A percentile compares a stretch with the other conserved stretches of the same genome.
These are phyloP conservation scores for Hypoxylon sp. DNA, from an alignment of 2,329 filamentous ascomycete genomes.

Conservation along the genomic window DNA sequence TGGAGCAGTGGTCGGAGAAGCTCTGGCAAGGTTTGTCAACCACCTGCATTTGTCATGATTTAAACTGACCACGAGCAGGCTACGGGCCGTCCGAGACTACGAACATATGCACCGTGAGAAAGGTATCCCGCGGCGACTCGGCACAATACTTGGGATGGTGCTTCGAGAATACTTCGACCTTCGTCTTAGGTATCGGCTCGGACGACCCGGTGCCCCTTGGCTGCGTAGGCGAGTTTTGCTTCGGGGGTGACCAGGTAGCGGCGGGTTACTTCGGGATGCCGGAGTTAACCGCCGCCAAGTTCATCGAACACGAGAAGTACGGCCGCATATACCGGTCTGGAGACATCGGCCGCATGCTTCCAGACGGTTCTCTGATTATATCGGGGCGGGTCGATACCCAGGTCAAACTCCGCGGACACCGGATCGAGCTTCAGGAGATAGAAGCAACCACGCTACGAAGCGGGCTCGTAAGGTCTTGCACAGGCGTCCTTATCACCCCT, in stretches of 20 bases:
- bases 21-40: constrained; percentile 70
- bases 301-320: constrained; percentile 71
- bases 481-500: constrained; percentile 65
- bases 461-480: constrained; percentile 64
- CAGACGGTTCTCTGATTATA: constrained; percentile 78
- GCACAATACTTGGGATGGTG: constrained; percentile 80
- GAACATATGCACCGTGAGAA: constrained; percentile 82
- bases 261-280: constrained; percentile 73
- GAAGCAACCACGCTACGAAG: constrained; percentile 66
- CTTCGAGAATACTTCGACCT: constrained; percentile 77
- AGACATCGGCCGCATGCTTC: constrained; percentile 80
- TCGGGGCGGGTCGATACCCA: constrained; percentile 79
- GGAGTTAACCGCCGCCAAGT: constrained; percentile 68
- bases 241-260: constrained; percentile 83
- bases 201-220: constrained; percentile 70
- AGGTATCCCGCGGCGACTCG: constrained; percentile 63
- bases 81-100: constrained; percentile 89
- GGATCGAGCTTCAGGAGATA: constrained; percentile 81
- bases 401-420: constrained; percentile 81
- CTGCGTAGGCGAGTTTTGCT: constrained; percentile 82
- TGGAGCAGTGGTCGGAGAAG: constrained; percentile 71
- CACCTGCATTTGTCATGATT: not conserved
- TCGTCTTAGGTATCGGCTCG: constrained; percentile 62
- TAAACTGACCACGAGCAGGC: constrained; percentile 46
- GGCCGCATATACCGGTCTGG: constrained; percentile 84